Base-by-base conservation (phyloP, 805 yeast genomes). In the Nadsonia fulvescens region DNA sequence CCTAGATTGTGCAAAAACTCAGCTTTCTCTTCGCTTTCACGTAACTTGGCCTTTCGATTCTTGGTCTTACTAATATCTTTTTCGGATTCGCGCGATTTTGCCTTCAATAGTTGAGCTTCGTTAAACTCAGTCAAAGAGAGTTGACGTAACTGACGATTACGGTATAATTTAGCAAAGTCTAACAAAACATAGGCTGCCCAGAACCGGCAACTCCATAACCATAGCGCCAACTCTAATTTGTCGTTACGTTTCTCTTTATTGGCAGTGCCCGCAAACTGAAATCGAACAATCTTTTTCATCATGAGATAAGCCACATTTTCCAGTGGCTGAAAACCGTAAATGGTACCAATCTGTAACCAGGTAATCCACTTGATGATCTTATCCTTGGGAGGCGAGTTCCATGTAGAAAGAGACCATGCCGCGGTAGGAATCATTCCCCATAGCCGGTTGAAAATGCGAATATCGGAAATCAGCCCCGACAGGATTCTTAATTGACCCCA, bases 241-340 rank as follows among this genome's bases (percentile, higher is more conserved):
- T 36, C 28, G 11, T n/a, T n/a, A n/a, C n/a, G n/a, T n/a, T n/a
- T n/a, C n/a, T n/a, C n/a, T n/a, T n/a, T n/a, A n/a, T n/a, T n/a
- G n/a, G n/a, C n/a, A n/a, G n/a, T n/a, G n/a, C n/a, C n/a, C n/a
- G n/a, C n/a, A n/a, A n/a, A n/a, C n/a, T n/a, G 42, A 31, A 9
- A 54, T 19, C 8, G 41, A n/a, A 54, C 18, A 6, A 54, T 44
- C 18, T 43, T 43, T 37, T 56, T 53, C 22, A 43, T 31, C 12
- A 45, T 51, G 22, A 55, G 36, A 24, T 51, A 55, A 3, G 61
- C 61, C 8, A 48, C 22, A 30, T 56, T 51, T 37, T 55, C 61
- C 7, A 55, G 39, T 3, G 54, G 37, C 36, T 55, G 61, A 43
- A 52, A 56, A 11, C 37, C 22, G 8, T 49, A 31, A 20, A 49